Evolutionary conservation across 176 grass and related monocot genomes (phyloP), one percentile per base, ranked within the genome.

Genomic region (Triticum timopheevii): DNA sequence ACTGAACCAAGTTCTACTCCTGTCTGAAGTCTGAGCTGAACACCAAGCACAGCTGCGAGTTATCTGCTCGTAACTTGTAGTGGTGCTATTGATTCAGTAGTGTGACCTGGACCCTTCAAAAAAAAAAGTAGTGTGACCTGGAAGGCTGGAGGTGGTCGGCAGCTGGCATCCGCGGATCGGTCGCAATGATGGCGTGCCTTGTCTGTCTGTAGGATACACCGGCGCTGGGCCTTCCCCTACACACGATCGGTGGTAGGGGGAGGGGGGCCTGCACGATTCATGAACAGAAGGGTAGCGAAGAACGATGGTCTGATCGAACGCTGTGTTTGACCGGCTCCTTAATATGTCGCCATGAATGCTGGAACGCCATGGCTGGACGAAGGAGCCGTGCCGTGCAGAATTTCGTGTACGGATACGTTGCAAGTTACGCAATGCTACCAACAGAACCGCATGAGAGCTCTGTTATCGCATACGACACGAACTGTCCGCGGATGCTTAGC

Each of bases 151-250:
- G 65, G 42, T 50, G 47, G 1, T 81, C 59, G 36, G 19, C 76
- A 76, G 81, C 82, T 88, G 81, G 76, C 61, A 62, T 30, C 25
- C 8, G 42, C 74, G 22, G 80, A 87, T 84, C 61, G 8, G 19
- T 65, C 44, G 68, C 77, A 39, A 12, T 33, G 77, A 69, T 76
- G 47, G 79, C 75, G 10, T 83, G 68, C 67, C 45, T 84, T 34
- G 19, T 64, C 68, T 69, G 45, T 63, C 67, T 69, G 34, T 10
- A 9, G 72, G 23, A 30, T 68, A 38, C 52, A 20, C 52, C 42
- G 34, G 34, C 27, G 25, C 56, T 70, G 68, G 58, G 56, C 78
- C 50, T 44, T 4, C 10, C 16, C n/a, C 69, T 38, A 31, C 77
- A 86, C 71, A 81, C 69, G 47, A 58, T 73, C 73, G 2, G 56